Evolutionary conservation across 2,329 filamentous ascomycete genomes (phyloP), one percentile per base, ranked within the genome.

Genomic region (Fusarium foetens): DNA sequence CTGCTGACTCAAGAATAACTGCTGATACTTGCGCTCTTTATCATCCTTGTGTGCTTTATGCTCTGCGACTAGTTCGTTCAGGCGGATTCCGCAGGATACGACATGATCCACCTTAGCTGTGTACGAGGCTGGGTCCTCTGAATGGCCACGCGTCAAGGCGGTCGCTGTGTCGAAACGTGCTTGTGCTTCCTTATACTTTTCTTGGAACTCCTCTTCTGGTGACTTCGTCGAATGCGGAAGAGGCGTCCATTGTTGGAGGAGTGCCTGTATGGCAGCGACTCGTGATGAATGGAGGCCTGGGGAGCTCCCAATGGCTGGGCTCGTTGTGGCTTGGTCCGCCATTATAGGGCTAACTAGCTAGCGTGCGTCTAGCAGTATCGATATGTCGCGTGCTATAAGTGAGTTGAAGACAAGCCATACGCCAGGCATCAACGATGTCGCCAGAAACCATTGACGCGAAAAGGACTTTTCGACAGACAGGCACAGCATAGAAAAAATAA

Each of bases 401-500:
- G 29, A 10, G 17, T 33, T n/a, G 17, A 36, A 25, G 23, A 27
- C 6, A 4, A 27, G 19, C 23, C 1, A 36, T 16, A 21, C 6
- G 31, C 21, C 8, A 23, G 4, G 19, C 38, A 8, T 14, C 27
- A 23, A 5, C 27, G 9, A 23, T 31, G 13, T 10, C 14, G 6
- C 38, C 2, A 25, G 12, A 16, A 10, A 19, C 2, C 1, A 25
- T 19, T 8, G 12, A 21, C 1, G 5, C 19, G 2, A 23, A 33
- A 33, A 17, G 5, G 19, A 19, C 33, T 4, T 0, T 12, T 8
- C 4, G 19, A 46, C 0, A n/a, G 11, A 27, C 2, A 39, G 6
- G 17, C 2, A 13, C 5, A 17, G 23, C 10, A 17, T 2, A 13
- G 1, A 12, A 27, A 0, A 17, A 53, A 27, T n/a, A 39, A 13